These are phyloP conservation scores for Didymella lethalis DNA, from an alignment of 2,329 filamentous ascomycete genomes.

Conservation along the genomic window DNA sequence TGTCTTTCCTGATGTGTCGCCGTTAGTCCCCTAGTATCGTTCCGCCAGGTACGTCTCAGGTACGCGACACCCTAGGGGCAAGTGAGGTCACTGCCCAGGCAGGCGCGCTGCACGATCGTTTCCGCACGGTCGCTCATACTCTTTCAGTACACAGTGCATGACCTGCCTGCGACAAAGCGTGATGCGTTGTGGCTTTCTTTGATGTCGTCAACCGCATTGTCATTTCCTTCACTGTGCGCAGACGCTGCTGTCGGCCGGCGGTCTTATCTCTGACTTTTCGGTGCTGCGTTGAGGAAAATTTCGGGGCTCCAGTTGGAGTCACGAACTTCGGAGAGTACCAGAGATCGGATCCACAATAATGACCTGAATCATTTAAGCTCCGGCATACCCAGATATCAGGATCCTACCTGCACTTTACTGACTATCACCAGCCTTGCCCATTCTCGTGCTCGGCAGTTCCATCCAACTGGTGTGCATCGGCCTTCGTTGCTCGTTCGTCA, in stretches of 20 bases:
- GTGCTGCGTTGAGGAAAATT: conserved; percentile 20
- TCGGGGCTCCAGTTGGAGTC: conserved; percentile 34
- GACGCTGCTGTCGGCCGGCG: conserved; percentile 23
- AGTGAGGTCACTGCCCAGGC: conserved; percentile 22
- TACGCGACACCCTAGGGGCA: conserved; percentile 23
- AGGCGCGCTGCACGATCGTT: conserved; percentile 5
- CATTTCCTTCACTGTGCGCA: conserved; percentile 26
- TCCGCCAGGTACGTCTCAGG: conserved; percentile 35
- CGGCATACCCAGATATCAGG: conserved; percentile 23
- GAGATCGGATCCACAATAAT: conserved; percentile 40
- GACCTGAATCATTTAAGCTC: conserved; percentile 36
- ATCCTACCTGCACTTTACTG: conserved; percentile 5
- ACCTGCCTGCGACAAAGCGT: conserved; percentile 22
- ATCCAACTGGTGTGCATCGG: conserved; percentile 11
- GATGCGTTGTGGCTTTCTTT: conserved; percentile 20
- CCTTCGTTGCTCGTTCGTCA: conserved; percentile 24
- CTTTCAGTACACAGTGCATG: conserved; percentile 25
- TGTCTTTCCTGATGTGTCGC: conserved; percentile 15
- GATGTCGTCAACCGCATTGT: conserved; percentile 16
- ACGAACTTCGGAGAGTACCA: conserved; percentile 28
- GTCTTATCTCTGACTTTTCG: conserved; percentile 24
- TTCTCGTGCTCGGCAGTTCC: conserved; percentile 9
- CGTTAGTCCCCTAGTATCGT: conserved; percentile 10
- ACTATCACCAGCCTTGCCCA: conserved; percentile 10
- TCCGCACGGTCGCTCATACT: conserved; percentile 26